Conservation (phyloP, 768 basidiomycete genomes). For the Lactifluus pinguis region DNA sequence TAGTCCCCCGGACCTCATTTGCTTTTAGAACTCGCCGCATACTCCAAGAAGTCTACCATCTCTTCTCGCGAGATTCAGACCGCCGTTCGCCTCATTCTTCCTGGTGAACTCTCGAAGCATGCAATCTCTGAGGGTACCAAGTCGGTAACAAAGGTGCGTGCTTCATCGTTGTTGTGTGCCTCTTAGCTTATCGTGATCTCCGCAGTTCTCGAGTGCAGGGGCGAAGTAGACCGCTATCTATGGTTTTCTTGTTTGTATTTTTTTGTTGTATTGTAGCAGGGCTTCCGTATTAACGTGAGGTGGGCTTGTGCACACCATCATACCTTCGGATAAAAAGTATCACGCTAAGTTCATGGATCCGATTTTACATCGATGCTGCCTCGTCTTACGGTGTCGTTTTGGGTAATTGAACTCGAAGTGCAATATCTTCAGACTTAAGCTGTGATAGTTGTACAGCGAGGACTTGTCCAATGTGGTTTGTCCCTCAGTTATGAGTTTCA, state of each 20-base stretch:
- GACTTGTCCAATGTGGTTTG: too few species aligned
- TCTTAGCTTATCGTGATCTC: background rate
- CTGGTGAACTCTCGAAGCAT: conserved; percentile 97
- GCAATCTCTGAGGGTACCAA: conserved; percentile 94
- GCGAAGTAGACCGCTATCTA: conserved; percentile 21
- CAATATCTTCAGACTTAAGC: too few species aligned
- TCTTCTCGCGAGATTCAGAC: conserved; percentile 99
- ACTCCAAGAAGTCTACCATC: conserved; percentile 99
- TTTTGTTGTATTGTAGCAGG: conserved; percentile 19
- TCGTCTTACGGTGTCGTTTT: too few species aligned
- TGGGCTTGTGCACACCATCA: background rate
- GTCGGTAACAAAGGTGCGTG: conserved; percentile 51
- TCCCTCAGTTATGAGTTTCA: too few species aligned
- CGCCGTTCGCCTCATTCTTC: conserved; percentile 87
- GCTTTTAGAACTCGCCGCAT: conserved; percentile 79
- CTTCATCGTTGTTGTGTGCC: background rate
- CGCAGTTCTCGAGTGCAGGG: conserved; percentile 25
- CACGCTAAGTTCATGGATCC: background rate
- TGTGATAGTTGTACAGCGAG: too few species aligned
- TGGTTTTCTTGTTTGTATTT: conserved; percentile 15
- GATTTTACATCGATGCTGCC: background rate
- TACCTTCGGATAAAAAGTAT: background rate
- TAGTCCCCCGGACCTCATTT: background rate
- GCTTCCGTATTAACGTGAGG: conserved; percentile 12
- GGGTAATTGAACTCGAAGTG: too few species aligned